Base-by-base conservation (phyloP, 345 rosid species). In the Xanthoceras sorbifolium region DNA sequence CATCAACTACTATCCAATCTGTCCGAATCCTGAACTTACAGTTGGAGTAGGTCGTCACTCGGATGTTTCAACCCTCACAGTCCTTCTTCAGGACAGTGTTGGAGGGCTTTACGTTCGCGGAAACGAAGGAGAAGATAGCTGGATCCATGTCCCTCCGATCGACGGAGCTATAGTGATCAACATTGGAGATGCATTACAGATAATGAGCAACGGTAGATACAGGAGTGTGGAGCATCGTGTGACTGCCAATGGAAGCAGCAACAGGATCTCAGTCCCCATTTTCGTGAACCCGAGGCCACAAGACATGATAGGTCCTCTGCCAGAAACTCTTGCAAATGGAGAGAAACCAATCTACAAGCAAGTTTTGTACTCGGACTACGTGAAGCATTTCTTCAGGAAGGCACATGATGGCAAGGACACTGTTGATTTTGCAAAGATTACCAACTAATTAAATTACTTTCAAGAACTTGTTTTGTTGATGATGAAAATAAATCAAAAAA, bases 381-480 rank as follows among this genome's bases (percentile, higher is more conserved):
- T 80, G 8, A 83, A 74, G 72, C 83, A 83, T 75, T 83, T 80
- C 77, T 83, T 80, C 76, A 77, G 68, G 38, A 83, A 80, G 64
- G 81, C 79, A 20, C 86, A 83, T 67, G 81, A 83, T 23, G 86
- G 86, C 15, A 83, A 82, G 76, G 74, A 70, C 12, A 77, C 79
- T 7, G 26, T 82, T n/a, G 86, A 71, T 9, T 80, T 73, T 61
- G 83, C 81, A 1, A 78, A 67, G 34, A 28, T 69, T 10, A 25
- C 18, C 34, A 36, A 34, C 3, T 29, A 42, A n/a, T n/a, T n/a
- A n/a, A n/a, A n/a, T n/a, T n/a, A n/a, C n/a, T n/a, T n/a, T n/a
- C n/a, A n/a, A n/a, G n/a, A n/a, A n/a, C n/a, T n/a, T n/a, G n/a
- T n/a, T n/a, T n/a, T n/a, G n/a, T n/a, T n/a, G n/a, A n/a, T n/a